Evolutionary conservation across 768 basidiomycete species (phyloP).

Genomic region (Coprinopsis strossmayeri): DNA sequence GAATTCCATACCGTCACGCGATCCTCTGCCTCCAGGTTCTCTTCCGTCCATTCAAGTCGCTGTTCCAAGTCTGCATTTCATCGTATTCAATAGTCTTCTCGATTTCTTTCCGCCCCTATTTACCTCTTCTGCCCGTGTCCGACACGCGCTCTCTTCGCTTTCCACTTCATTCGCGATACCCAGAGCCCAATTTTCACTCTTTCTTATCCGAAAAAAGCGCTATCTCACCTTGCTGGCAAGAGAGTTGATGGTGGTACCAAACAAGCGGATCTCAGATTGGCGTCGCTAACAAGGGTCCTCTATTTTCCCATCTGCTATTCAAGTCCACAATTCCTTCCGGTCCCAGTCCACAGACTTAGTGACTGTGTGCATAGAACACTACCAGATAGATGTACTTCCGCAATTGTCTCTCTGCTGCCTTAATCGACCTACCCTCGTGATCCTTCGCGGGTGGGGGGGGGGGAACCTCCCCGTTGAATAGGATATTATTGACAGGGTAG

Average conservation of each 20-base stretch:
- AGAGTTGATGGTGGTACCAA: constrained; percentile 1
- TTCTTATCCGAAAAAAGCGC: background rate
- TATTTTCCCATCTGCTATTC: constrained; percentile 5
- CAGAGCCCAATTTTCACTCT: background rate
- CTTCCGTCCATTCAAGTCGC: constrained; percentile 9
- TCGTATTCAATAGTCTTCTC: constrained; percentile 12
- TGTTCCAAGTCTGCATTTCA: constrained; percentile 17
- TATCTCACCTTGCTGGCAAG: background rate
- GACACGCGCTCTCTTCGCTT: constrained; percentile 3
- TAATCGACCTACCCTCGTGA: background rate
- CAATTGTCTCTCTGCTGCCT: background rate
- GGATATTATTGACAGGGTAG: background rate
- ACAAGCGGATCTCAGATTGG: constrained; percentile 6
- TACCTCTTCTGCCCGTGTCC: constrained; percentile 3
- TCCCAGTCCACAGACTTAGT: background rate
- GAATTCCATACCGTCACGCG: constrained; percentile 18
- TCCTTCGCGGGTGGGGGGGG: background rate
- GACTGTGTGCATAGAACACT: background rate
- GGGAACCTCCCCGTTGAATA: background rate
- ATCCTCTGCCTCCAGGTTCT: constrained; percentile 16
- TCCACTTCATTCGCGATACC: background rate
- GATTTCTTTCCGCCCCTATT: constrained; percentile 7
- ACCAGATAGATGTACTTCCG: background rate
- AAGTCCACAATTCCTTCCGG: background rate
- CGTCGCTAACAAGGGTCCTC: background rate